Base-by-base conservation (phyloP, 805 yeast genomes). In the Sugiyamaella mastotermitis region DNA sequence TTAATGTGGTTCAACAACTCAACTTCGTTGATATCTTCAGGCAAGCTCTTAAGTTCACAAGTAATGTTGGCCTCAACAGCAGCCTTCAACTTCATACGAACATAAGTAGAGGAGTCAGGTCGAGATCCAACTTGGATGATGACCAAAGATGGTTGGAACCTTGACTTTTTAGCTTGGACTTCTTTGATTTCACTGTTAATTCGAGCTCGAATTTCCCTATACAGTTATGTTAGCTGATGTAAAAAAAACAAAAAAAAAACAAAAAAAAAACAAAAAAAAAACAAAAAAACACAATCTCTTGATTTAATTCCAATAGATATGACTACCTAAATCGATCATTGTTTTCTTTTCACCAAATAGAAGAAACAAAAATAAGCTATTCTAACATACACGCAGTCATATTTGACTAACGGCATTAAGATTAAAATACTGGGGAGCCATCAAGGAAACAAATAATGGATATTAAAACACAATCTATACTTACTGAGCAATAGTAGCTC, bases 31-130 rank as follows among this genome's bases (percentile, higher is more conserved):
- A 79, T 72, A 28, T 66, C 64, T 38, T 76, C 87, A 31, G 77
- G 76, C 41, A 85, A 72, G 48, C 76, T 78, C 47, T 80, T 53
- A 43, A 84, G 66, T 15, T 69, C 68, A 44, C 94, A 85, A 27
- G 66, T 65, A 44, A 92, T 83, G 40, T 82, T 82, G 25, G 94
- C 86, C 45, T 83, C 85, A 34, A 71, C 65, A 14, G 95, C 95
- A 8, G 96, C 94, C 65, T 82, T 84, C 46, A 86, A 69, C 64
- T 90, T 90, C 78, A 90, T 85, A 43, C 81, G 76, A 39, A 90
- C 97, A 62, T 90, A 90, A 5, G 95, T 84, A 9, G 87, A 76
- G 2, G 96, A 86, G 60, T 90, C 98, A 10, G 94, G 94, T 48
- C 97, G 72, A 34, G 69, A 69, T 30, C 97, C 97, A 27, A 92